phyloP scores from a whole-genome alignment of 495 filamentous ascomycete species.

The Penicillium crystallinum region DNA sequence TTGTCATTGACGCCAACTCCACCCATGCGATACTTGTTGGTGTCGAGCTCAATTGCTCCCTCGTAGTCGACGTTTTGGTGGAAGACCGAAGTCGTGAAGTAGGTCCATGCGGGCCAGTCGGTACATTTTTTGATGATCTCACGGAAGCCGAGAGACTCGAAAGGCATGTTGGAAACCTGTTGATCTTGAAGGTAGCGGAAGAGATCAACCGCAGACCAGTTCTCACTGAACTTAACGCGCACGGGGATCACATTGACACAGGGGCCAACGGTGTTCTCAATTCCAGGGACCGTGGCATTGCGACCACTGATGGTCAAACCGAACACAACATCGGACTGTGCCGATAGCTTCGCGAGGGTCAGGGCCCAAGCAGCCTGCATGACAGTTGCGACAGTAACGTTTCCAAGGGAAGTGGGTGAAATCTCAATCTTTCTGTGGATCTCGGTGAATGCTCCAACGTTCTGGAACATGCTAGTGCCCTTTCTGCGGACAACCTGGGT shows the following conservation, averaged over 20 bases:
- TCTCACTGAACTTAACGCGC: conserved; percentile 45
- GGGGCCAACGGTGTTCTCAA: conserved; percentile 51
- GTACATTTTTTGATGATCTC: conserved; percentile 57
- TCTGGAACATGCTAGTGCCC: conserved; percentile 34
- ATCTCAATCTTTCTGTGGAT: conserved; percentile 38
- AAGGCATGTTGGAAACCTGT: conserved; percentile 53
- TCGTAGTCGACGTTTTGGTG: conserved; percentile 45
- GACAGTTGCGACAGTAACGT: conserved; percentile 51
- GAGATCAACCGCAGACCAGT: conserved; percentile 47
- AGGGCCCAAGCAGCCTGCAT: conserved; percentile 56
- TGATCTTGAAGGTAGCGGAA: conserved; percentile 54
- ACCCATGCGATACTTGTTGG: conserved; percentile 44
- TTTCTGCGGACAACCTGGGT: conserved; percentile 39
- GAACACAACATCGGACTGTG: conserved; percentile 50
- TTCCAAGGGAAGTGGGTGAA: conserved; percentile 35
- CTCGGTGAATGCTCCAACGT: conserved; percentile 33
- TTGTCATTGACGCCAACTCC: conserved; percentile 47
- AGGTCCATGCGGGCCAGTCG: conserved; percentile 50
- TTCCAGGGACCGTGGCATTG: conserved; percentile 46
- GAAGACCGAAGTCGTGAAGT: conserved; percentile 45
- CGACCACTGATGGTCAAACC: conserved; percentile 54
- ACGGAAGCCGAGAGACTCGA: conserved; percentile 53
- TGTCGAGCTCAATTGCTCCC: conserved; percentile 40
- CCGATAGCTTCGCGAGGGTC: conserved; percentile 46
- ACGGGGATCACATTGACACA: conserved; percentile 59